Evolutionary conservation across 768 basidiomycete species (phyloP).

Genomic region (Mycena chlorophos): DNA sequence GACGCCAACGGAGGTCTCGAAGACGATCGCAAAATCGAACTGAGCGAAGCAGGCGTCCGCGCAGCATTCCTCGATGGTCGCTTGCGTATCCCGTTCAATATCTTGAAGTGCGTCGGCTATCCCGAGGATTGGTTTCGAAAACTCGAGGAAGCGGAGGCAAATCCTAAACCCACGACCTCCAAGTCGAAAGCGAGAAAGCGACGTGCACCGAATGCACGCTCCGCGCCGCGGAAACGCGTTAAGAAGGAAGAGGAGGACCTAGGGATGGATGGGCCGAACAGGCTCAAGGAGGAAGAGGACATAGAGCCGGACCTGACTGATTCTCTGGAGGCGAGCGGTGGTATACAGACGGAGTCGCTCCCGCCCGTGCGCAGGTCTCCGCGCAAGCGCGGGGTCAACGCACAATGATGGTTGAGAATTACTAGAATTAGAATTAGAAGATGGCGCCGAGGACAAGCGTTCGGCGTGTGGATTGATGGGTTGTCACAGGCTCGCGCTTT

Average conservation of each 20-base stretch:
- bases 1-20: neutral
- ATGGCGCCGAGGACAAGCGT: neutral
- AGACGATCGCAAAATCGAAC: constrained; percentile 1
- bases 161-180: constrained; percentile 17
- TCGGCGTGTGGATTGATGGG: neutral
- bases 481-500: neutral
- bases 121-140: constrained; percentile 22
- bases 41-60: constrained; percentile 5
- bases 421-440: too few species aligned
- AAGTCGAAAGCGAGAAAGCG: neutral
- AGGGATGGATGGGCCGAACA: too few species aligned
- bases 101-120: constrained; percentile 25
- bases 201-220: neutral
- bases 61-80: constrained; percentile 22
- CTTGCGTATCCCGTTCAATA: constrained; percentile 19
- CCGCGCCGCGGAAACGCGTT: neutral
- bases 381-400: neutral
- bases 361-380: neutral
- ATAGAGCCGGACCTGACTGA: too few species aligned
- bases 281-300: neutral
- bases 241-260: neutral
- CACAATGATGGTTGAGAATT: too few species aligned
- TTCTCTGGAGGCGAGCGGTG: too few species aligned
- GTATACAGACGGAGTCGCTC: too few species aligned
- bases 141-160: constrained; percentile 15